Evolutionary conservation across 306 rosid species (phyloP).

Genomic region (Canavalia gladiata): DNA sequence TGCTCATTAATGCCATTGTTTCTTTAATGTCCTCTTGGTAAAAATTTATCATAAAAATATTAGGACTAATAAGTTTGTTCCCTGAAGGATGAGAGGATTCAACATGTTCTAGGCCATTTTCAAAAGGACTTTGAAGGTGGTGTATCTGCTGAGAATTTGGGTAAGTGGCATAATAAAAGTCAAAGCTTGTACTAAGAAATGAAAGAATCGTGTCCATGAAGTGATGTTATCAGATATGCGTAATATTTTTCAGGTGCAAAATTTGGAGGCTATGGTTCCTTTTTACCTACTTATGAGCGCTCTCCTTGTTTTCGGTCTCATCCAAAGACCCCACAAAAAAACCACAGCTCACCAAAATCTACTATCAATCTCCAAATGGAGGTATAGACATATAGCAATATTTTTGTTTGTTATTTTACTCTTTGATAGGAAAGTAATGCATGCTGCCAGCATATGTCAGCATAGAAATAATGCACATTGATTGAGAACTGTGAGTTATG

Average conservation of each 20-base stretch:
- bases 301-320: conserved; percentile 49
- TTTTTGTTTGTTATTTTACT: conserved; percentile 29
- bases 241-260: conserved; percentile 70
- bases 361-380: conserved; percentile 56
- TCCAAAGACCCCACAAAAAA: conserved; percentile 64
- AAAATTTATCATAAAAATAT: conserved; percentile 28
- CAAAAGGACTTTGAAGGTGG: conserved; percentile 82
- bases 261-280: conserved; percentile 83
- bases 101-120: conserved; percentile 75
- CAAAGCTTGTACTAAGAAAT: conserved; percentile 48
- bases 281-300: conserved; percentile 70
- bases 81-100: conserved; percentile 69
- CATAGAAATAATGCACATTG: conserved; percentile 50
- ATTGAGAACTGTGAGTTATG: conserved; percentile 56
- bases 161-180: conserved; percentile 60
- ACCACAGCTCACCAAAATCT: conserved; percentile 56
- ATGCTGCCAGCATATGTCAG: conserved; percentile 46
- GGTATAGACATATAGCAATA: conserved; percentile 54
- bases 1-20: conserved; percentile 23
- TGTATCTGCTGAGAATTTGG: conserved; percentile 70
- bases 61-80: conserved; percentile 44
- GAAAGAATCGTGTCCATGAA: conserved; percentile 42
- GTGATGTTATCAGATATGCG: conserved; percentile 49
- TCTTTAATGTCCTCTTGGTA: conserved; percentile 9
- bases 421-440: conserved; percentile 49